Percentiles rank a stretch among this genome's conserved stretches.
These are phyloP conservation scores for Cucurbita ficifolia DNA, from an alignment of 306 rosid species.

Conservation along the genomic window DNA sequence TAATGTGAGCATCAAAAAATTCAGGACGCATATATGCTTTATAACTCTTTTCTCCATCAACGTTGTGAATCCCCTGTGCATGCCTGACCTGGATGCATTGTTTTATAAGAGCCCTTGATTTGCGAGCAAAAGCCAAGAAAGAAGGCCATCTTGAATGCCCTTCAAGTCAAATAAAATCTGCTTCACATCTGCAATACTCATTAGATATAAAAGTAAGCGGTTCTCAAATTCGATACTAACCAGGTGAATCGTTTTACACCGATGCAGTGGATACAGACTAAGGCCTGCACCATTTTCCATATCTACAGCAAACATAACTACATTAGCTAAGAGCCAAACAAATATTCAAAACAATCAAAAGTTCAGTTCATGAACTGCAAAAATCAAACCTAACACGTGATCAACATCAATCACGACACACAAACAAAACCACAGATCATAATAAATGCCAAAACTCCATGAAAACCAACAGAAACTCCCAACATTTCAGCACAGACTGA, in stretches of 20 bases:
- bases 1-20: conserved; percentile 35
- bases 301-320: not conserved
- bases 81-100: conserved; percentile 42
- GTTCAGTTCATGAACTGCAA: not conserved
- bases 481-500: not conserved
- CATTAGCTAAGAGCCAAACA: not conserved
- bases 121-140: conserved; percentile 16
- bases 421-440: not conserved
- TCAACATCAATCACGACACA: not conserved
- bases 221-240: conserved; percentile 16
- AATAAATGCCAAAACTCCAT: not conserved
- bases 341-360: not conserved
- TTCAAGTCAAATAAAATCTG: conserved; percentile 11
- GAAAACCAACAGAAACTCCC: not conserved
- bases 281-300: conserved; percentile 45
- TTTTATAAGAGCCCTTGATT: conserved; percentile 23
- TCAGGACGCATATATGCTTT: conserved; percentile 32
- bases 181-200: conserved; percentile 15
- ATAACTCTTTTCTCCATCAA: conserved; percentile 40
- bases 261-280: conserved; percentile 31
- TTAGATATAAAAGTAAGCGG: conserved; percentile 2
- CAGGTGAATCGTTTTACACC: conserved; percentile 43
- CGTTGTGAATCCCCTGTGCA: conserved; percentile 44
- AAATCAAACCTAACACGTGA: not conserved
- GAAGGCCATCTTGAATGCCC: conserved; percentile 21